These are phyloP conservation scores for Plasmodium falciparum DNA, from an alignment of 169 alveolate genomes.

Conservation along the genomic window DNA sequence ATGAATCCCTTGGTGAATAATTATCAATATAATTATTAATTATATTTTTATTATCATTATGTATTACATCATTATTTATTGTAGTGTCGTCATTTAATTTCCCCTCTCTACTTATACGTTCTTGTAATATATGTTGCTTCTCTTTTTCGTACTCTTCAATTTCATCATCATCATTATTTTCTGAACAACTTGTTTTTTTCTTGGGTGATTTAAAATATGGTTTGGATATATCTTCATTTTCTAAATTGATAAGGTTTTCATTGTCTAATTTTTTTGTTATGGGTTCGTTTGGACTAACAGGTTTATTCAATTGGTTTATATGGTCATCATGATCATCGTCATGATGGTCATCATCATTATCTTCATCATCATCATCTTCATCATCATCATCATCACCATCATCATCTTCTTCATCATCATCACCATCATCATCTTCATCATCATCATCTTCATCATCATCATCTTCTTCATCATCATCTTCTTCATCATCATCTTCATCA, in stretches of 20 bases:
- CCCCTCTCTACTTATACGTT: neutral
- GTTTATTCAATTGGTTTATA: neutral
- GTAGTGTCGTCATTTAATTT: neutral
- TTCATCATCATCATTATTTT: neutral
- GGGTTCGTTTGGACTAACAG: neutral
- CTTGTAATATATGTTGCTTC: neutral
- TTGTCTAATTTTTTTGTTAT: neutral
- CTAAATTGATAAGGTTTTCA: neutral
- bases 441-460: conserved; percentile 4
- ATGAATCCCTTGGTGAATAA: neutral
- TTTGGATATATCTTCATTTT: neutral
- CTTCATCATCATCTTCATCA: conserved; percentile 17
- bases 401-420: conserved; percentile 4
- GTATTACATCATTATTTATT: neutral
- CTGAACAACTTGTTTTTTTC: neutral
- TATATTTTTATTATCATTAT: neutral
- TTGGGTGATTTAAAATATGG: no score
- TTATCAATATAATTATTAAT: neutral
- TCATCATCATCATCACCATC: neutral
- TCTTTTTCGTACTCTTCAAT: neutral
- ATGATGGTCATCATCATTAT: neutral
- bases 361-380: neutral
- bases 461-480: conserved; percentile 2
- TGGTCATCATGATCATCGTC: neutral
- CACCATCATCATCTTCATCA: conserved; percentile 4